Evolutionary conservation across 1,139 yeast genomes (phyloP).

Genomic region (Fermentozyma sake): DNA sequence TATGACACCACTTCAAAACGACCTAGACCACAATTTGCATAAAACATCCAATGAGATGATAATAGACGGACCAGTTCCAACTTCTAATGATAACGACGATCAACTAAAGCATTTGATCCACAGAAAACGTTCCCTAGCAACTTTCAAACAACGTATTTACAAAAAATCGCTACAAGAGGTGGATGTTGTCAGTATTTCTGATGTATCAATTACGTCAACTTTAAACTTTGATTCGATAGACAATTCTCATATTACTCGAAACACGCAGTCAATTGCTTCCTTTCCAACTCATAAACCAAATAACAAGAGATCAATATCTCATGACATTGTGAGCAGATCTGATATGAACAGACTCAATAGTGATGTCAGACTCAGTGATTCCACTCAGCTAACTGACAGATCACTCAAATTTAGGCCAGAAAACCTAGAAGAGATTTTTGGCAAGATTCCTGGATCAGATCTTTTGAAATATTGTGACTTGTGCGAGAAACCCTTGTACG

Average conservation of each 20-base stretch:
- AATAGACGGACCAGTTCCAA: background rate
- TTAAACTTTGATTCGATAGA: slow-evolving; percentile 10
- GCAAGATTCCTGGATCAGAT: slow-evolving; percentile 37
- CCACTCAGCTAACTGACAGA: background rate
- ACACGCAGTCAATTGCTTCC: slow-evolving; percentile 3
- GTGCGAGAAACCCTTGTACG: slow-evolving; percentile 66
- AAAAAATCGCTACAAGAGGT: slow-evolving; percentile 4
- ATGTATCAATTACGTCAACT: slow-evolving; percentile 10
- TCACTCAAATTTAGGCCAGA: slow-evolving; percentile 14
- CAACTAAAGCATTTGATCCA: slow-evolving; percentile 11
- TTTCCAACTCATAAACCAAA: slow-evolving; percentile 6
- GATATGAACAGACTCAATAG: no score
- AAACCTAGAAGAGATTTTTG: slow-evolving; percentile 37
- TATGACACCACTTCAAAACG: no score
- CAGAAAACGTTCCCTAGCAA: slow-evolving; percentile 36
- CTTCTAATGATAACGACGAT: slow-evolving; percentile 3
- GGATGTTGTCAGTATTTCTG: slow-evolving; percentile 9
- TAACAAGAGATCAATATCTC: slow-evolving; percentile 13
- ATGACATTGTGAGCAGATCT: no score
- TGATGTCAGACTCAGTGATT: background rate
- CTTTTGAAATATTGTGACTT: slow-evolving; percentile 54
- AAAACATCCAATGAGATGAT: background rate
- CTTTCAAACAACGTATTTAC: slow-evolving; percentile 28
- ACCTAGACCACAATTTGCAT: no score
- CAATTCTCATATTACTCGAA: no score